phyloP scores from a whole-genome alignment of 2,329 filamentous ascomycete genomes.

The Truncatella angustata region DNA sequence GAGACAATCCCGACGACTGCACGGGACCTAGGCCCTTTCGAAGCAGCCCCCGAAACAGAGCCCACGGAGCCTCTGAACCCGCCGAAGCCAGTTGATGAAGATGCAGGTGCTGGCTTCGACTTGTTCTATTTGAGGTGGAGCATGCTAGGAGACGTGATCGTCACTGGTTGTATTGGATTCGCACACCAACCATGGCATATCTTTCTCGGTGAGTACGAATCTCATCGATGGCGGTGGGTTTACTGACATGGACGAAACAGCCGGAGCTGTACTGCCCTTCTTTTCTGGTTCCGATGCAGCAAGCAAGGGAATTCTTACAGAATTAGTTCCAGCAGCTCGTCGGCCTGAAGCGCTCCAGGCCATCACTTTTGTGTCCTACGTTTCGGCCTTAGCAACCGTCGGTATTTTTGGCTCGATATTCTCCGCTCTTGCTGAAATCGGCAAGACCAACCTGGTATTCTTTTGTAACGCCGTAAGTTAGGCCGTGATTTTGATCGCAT shows the following conservation, averaged over 20 bases:
- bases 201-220: slow-evolving; percentile 19
- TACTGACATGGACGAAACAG: slow-evolving; percentile 6
- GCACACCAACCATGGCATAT: slow-evolving; percentile 21
- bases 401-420: slow-evolving; percentile 24
- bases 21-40: slow-evolving; percentile 17
- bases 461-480: slow-evolving; percentile 23
- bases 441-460: slow-evolving; percentile 22
- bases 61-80: slow-evolving; percentile 18
- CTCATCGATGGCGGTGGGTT: too few species aligned
- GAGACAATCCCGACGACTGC: slow-evolving; percentile 18
- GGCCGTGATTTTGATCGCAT: neutral
- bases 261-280: slow-evolving; percentile 21
- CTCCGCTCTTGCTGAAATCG: slow-evolving; percentile 19
- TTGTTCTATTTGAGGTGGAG: slow-evolving; percentile 23
- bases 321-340: slow-evolving; percentile 21
- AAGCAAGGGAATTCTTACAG: slow-evolving; percentile 22
- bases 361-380: slow-evolving; percentile 22
- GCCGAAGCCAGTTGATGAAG: slow-evolving; percentile 13
- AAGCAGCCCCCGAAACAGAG: slow-evolving; percentile 14
- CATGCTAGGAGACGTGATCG: slow-evolving; percentile 19
- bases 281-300: slow-evolving; percentile 23
- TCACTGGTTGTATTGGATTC: slow-evolving; percentile 21
- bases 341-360: slow-evolving; percentile 22
- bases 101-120: slow-evolving; percentile 20
- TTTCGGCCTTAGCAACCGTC: slow-evolving; percentile 19